Base-by-base conservation (phyloP, 805 yeast genomes). In the Saccharomycopsis sp. region DNA sequence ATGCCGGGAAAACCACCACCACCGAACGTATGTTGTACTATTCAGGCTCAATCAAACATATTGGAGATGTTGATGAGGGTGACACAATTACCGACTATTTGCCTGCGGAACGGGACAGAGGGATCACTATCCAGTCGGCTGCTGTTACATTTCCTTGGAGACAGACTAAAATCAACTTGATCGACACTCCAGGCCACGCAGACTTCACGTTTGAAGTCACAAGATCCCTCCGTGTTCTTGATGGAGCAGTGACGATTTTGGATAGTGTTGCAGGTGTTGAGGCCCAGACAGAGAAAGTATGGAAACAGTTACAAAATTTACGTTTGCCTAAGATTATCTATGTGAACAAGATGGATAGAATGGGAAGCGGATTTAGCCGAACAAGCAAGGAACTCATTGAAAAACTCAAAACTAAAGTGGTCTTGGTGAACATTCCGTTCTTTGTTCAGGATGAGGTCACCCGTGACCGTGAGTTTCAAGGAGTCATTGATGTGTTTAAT, bases 251-350 rank as follows among this genome's bases (percentile, higher is more conserved):
- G 5, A 87, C 96, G 0, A 88, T 94, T 8, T 72, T 94, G 56
- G 99, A 94, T 73, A 96, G 89, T 0, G 98, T 93, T 7, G 97
- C 97, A 1, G 99, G 99, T 12, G 99, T 94, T 0, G 99, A 94
- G 69, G 94, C 98, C 0, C 98, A 94, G 71, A 93, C 99, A 0
- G 97, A 92, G 69, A 93, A 91, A 67, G 98, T 94, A 2, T 94
- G 98, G 97, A 82, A 80, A 62, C 97, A 92, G 70, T 92, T 97
- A 1, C 75, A 73, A 20, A 79, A 78, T 17, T 72, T 85, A 64
- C 70, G 71, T 1, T 83, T 94, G 42, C 98, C 99, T 0, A 79
- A 82, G 54, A 75, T 94, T 12, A 84, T 89, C 12, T 94, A 83
- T 68, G 81, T 94, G 38, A 94, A 94, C 71, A 94, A 94, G 70